Evolutionary conservation across 1,284 basidiomycete species (phyloP).

Genomic region (Sphagnurus paluster): DNA sequence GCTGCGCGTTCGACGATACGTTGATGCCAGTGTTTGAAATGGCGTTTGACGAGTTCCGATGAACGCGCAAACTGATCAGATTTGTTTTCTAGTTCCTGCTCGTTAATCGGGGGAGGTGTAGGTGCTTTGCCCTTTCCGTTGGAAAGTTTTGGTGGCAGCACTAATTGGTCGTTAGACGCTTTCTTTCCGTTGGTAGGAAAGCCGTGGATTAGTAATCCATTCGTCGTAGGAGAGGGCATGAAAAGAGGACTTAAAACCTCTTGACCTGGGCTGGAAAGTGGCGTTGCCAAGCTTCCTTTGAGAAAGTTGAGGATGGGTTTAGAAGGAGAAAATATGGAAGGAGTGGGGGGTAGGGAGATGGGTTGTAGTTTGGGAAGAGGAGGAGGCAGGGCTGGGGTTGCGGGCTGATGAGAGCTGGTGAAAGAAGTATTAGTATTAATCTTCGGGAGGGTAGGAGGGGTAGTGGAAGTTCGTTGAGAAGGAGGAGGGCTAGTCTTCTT

Average conservation of each 20-base stretch:
- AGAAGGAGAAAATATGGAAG: conserved; percentile 25
- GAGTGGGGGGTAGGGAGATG: conserved; percentile 38
- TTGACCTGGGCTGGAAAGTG: conserved; percentile 25
- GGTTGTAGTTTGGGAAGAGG: conserved; percentile 34
- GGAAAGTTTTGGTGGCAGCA: conserved; percentile 8
- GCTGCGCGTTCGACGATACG: conserved; percentile 42
- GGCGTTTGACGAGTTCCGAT: conserved; percentile 32
- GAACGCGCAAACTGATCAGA: conserved; percentile 41
- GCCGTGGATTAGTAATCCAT: conserved; percentile 24
- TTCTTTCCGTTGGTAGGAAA: conserved; percentile 22
- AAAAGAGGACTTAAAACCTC: conserved; percentile 51
- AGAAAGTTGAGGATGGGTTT: conserved; percentile 31
- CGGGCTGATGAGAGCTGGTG: conserved; percentile 13
- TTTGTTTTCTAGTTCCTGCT: conserved; percentile 30
- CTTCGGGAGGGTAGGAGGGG: conserved; percentile 27
- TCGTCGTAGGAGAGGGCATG: conserved; percentile 35
- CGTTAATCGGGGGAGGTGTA: conserved; percentile 24
- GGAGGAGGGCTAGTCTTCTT: conserved; percentile 10
- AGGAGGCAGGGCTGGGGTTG: conserved; percentile 31
- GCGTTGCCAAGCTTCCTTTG: conserved; percentile 36
- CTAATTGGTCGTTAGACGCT: conserved; percentile 1
- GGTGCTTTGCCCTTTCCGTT: conserved; percentile 33
- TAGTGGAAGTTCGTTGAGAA: conserved; percentile 14
- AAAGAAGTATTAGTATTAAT: conserved; percentile 31
- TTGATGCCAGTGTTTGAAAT: conserved; percentile 45